phyloP scores from a whole-genome alignment of 805 yeast species.

The Sugiyamaella qingdaonensis region DNA sequence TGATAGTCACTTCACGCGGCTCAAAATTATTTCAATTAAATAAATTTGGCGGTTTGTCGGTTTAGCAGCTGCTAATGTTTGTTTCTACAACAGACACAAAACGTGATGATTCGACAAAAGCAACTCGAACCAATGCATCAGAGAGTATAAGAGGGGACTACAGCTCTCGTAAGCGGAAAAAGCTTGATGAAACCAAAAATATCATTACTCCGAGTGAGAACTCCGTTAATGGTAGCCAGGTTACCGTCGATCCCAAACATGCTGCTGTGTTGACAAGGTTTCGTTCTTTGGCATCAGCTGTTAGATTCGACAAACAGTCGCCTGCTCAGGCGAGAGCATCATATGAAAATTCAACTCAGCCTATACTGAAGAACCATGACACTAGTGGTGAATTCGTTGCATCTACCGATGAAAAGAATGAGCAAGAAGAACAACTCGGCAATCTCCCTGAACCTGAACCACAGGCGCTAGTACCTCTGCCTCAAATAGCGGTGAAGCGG shows the following conservation, averaged over 20 bases:
- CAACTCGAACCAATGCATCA: no score
- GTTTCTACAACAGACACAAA: constrained; percentile 4
- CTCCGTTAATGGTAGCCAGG: constrained; percentile 14
- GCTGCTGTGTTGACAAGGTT: constrained; percentile 51
- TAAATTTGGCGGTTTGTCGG: no score
- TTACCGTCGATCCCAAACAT: constrained; percentile 40
- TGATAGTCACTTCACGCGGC: neutral
- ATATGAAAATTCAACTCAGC: no score
- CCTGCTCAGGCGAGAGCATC: no score
- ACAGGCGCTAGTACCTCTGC: constrained; percentile 60
- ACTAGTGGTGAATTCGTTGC: no score
- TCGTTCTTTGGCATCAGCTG: constrained; percentile 23
- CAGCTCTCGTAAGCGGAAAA: no score
- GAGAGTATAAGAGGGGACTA: no score
- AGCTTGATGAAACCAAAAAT: no score
- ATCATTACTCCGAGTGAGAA: no score
- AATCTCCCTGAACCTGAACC: constrained; percentile 19
- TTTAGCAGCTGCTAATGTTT: no score
- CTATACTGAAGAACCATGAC: no score
- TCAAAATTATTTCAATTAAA: neutral
- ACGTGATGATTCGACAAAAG: neutral
- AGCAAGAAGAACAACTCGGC: constrained; percentile 9
- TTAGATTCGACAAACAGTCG: neutral
- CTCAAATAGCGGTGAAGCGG: constrained; percentile 50
- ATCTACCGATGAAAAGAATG: neutral